Conservation (phyloP, 345 rosid species). For the Tarenaya hassleriana region DNA sequence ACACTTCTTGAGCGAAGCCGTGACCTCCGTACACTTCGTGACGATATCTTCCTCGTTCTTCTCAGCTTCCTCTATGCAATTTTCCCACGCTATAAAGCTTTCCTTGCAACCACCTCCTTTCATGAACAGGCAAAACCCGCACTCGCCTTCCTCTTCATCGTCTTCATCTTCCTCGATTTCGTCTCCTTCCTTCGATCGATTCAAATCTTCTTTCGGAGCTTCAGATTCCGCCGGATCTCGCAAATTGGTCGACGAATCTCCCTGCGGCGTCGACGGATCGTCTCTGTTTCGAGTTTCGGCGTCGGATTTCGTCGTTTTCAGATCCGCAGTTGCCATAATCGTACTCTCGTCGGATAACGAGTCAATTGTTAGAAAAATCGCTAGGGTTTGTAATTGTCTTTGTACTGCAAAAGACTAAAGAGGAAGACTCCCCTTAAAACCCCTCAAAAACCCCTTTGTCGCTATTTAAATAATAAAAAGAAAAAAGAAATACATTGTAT, state of each 20-base stretch:
- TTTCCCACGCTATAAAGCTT: constrained; percentile 63
- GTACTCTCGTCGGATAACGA: constrained; percentile 16
- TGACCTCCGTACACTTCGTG: constrained; percentile 65
- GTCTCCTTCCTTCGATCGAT: constrained; percentile 25
- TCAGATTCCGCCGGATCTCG: constrained; percentile 19
- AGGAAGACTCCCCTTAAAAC: constrained; percentile 12
- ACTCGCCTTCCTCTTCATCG: constrained; percentile 64
- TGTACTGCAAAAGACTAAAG: constrained; percentile 9
- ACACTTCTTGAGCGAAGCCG: constrained; percentile 54
- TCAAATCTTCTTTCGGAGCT: constrained; percentile 14
- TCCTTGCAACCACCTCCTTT: constrained; percentile 90
- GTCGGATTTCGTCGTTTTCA: constrained; percentile 18
- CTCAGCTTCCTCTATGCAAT: constrained; percentile 69
- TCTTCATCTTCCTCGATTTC: constrained; percentile 25
- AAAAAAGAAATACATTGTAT: too few relatives aligned
- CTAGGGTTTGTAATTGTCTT: constrained; percentile 1
- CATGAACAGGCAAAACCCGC: constrained; percentile 88
- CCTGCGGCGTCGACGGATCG: constrained; percentile 9
- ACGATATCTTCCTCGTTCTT: constrained; percentile 55
- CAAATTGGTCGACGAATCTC: constrained; percentile 21
- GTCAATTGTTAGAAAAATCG: background rate
- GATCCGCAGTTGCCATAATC: constrained; percentile 28
- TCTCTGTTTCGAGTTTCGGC: constrained; percentile 16
- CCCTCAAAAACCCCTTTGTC: constrained; percentile 18
- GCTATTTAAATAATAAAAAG: too few relatives aligned